phyloP scores from a whole-genome alignment of 257 asterid genomes.

The Schizonepeta tenuifolia region DNA sequence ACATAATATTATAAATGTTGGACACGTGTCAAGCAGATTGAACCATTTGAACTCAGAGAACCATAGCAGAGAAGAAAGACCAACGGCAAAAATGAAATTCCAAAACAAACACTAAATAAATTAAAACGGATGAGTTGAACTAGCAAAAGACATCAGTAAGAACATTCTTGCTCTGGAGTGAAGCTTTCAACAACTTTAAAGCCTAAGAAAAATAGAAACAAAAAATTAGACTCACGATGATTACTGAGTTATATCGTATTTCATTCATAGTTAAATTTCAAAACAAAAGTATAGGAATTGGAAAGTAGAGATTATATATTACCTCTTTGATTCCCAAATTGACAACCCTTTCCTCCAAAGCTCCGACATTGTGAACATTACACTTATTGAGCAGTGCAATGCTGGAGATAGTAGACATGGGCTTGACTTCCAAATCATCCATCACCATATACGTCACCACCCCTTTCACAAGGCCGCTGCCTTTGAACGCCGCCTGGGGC shows the following conservation, averaged over 20 bases:
- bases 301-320: too few species aligned
- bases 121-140: background rate
- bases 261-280: too few species aligned
- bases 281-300: too few species aligned
- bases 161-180: conserved; percentile 23
- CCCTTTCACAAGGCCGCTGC: conserved; percentile 46
- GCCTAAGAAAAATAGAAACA: background rate
- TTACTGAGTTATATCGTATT: too few species aligned
- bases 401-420: conserved; percentile 41
- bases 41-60: too few species aligned
- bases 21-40: too few species aligned
- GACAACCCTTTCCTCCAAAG: conserved; percentile 37
- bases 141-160: conserved; percentile 21
- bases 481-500: background rate
- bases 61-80: too few species aligned
- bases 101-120: too few species aligned
- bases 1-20: too few species aligned
- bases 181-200: conserved; percentile 33
- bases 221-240: too few species aligned
- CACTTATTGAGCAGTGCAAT: conserved; percentile 28
- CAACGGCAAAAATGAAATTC: too few species aligned
- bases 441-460: conserved; percentile 41
- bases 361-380: conserved; percentile 29
- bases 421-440: conserved; percentile 43
- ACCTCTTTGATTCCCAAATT: conserved; percentile 15